These are phyloP conservation scores for Lentinula aciculospora DNA, from an alignment of 768 basidiomycete species.

Conservation along the genomic window DNA sequence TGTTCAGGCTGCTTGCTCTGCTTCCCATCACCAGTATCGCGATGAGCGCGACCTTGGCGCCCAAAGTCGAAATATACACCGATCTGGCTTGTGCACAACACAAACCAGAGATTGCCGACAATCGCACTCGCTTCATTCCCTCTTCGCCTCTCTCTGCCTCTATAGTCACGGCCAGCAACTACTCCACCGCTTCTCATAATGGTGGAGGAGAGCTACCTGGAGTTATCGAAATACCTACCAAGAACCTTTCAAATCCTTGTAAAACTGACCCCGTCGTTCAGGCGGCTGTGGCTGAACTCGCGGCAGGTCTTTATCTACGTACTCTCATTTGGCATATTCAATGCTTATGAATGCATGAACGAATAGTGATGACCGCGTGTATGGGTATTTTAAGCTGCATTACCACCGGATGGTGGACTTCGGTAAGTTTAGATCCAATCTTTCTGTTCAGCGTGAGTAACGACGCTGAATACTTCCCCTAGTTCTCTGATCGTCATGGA, in stretches of 20 bases:
- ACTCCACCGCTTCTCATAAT: neutral
- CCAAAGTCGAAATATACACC: slow-evolving; percentile 73
- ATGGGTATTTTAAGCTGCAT: slow-evolving; percentile 73
- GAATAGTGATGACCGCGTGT: slow-evolving; percentile 51
- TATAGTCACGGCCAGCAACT: neutral
- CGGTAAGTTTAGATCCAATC: slow-evolving; percentile 37
- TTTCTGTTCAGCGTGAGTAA: neutral
- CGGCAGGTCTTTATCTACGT: slow-evolving; percentile 33
- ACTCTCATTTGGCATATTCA: neutral
- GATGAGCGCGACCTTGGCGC: slow-evolving; percentile 54
- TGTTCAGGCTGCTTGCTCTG: slow-evolving; percentile 49
- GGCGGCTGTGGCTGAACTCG: slow-evolving; percentile 64
- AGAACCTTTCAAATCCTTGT: slow-evolving; percentile 30
- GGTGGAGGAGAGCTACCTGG: neutral
- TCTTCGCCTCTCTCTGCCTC: neutral
- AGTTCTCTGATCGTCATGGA: slow-evolving; percentile 78
- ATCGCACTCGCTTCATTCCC: slow-evolving; percentile 1
- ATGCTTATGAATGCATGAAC: neutral
- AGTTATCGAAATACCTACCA: neutral
- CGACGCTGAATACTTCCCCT: neutral
- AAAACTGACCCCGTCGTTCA: slow-evolving; percentile 67
- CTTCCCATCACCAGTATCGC: slow-evolving; percentile 53
- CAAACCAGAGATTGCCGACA: slow-evolving; percentile 48
- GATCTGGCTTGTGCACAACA: slow-evolving; percentile 63
- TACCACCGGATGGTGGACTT: slow-evolving; percentile 85